Evolutionary conservation across 805 yeast genomes (phyloP).

Genomic region (Saccharomyces paradoxus): DNA sequence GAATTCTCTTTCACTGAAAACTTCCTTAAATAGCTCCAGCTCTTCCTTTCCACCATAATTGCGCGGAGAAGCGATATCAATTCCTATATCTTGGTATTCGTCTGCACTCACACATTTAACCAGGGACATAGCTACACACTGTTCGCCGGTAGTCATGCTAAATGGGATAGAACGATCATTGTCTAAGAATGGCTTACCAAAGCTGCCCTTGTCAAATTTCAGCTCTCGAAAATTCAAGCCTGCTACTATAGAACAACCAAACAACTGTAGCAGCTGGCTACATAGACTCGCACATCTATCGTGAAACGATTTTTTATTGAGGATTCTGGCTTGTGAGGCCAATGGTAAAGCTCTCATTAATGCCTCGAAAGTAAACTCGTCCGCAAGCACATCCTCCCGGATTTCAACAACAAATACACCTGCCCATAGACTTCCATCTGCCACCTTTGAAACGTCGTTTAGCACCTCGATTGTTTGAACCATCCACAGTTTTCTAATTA

Average conservation of each 20-base stretch:
- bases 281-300: slow-evolving; percentile 36
- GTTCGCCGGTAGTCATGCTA: slow-evolving; percentile 54
- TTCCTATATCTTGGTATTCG: slow-evolving; percentile 31
- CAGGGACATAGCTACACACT: slow-evolving; percentile 38
- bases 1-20: slow-evolving; percentile 35
- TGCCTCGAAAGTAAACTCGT: slow-evolving; percentile 39
- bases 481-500: background rate
- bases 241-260: slow-evolving; percentile 32
- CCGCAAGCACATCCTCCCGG: slow-evolving; percentile 2
- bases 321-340: slow-evolving; percentile 34
- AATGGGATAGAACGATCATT: slow-evolving; percentile 32
- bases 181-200: slow-evolving; percentile 50
- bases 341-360: slow-evolving; percentile 41
- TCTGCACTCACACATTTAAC: slow-evolving; percentile 21
- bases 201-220: slow-evolving; percentile 29
- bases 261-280: slow-evolving; percentile 39
- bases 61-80: slow-evolving; percentile 39
- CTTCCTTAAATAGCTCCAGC: slow-evolving; percentile 34
- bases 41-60: slow-evolving; percentile 22
- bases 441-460: background rate
- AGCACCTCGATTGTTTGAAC: background rate
- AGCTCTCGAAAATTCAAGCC: slow-evolving; percentile 12
- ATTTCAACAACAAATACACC: background rate
- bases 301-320: slow-evolving; percentile 31
- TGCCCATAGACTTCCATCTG: background rate